These are phyloP conservation scores for Scenedesmus sp. DNA, from an alignment of 163 green algal genomes.

Conservation along the genomic window DNA sequence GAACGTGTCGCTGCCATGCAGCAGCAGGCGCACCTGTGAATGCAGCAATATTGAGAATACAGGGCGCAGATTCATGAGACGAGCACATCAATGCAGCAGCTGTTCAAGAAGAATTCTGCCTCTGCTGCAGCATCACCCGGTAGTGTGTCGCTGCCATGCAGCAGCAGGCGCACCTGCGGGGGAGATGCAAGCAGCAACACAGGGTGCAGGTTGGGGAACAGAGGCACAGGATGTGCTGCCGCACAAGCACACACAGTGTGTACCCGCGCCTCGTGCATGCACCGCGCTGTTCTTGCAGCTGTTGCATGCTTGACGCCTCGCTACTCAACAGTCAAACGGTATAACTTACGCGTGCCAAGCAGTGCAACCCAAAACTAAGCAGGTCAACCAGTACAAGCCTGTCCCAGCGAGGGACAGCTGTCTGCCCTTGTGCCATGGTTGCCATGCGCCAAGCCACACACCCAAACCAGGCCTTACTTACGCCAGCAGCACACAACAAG, in stretches of 20 bases:
- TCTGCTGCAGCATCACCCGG: slow-evolving; percentile 87
- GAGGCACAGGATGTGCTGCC: background rate
- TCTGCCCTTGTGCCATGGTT: no score
- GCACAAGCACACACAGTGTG: background rate
- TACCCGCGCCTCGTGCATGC: background rate
- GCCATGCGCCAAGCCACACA: no score
- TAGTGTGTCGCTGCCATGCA: slow-evolving; percentile 87
- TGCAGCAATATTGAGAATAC: background rate
- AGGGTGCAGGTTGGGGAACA: no score
- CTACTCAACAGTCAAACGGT: background rate
- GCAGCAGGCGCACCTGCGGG: slow-evolving; percentile 81
- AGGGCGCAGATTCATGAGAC: no score
- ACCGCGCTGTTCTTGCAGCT: background rate
- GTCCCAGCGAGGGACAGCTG: no score
- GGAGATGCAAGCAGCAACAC: background rate
- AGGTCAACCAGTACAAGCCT: no score
- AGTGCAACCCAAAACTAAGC: no score
- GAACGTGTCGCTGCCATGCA: slow-evolving; percentile 87
- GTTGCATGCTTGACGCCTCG: background rate
- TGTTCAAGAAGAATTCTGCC: slow-evolving; percentile 73
- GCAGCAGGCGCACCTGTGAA: slow-evolving; percentile 82
- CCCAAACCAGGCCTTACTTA: no score
- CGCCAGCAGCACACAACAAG: no score
- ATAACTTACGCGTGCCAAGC: no score
- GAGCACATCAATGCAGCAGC: background rate